phyloP scores from a whole-genome alignment of 306 rosid genomes.

The Dryas drummondii region DNA sequence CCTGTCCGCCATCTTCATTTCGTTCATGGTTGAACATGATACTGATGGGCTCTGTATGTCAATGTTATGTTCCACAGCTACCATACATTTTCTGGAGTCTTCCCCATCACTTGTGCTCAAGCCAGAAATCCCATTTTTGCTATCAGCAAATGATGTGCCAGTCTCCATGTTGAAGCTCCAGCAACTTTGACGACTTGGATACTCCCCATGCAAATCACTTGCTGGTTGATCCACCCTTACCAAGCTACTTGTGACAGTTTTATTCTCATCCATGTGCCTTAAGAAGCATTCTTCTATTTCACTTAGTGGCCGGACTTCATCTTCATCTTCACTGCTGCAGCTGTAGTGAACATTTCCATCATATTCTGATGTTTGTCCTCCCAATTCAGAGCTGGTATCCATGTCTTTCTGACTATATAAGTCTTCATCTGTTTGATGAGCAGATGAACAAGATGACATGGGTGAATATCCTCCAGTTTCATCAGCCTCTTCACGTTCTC shows the following conservation, averaged over 20 bases:
- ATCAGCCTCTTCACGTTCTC: slow-evolving; percentile 73
- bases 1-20: slow-evolving; percentile 47
- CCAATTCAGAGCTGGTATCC: slow-evolving; percentile 61
- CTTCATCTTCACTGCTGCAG: slow-evolving; percentile 52
- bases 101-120: slow-evolving; percentile 43
- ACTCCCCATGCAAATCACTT: slow-evolving; percentile 30
- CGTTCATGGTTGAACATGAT: slow-evolving; percentile 35
- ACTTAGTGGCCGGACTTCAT: slow-evolving; percentile 43
- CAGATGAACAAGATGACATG: slow-evolving; percentile 67
- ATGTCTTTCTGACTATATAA: slow-evolving; percentile 65
- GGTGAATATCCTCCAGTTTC: slow-evolving; percentile 66
- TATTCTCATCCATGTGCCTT: slow-evolving; percentile 50
- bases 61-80: slow-evolving; percentile 28
- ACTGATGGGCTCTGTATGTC: slow-evolving; percentile 38
- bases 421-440: slow-evolving; percentile 61
- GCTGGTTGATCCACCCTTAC: slow-evolving; percentile 29
- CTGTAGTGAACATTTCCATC: slow-evolving; percentile 43
- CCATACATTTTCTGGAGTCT: slow-evolving; percentile 35
- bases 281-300: slow-evolving; percentile 70
- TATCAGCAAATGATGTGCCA: slow-evolving; percentile 36
- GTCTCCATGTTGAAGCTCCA: slow-evolving; percentile 39
- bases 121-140: slow-evolving; percentile 41
- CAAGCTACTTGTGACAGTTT: slow-evolving; percentile 25
- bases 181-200: slow-evolving; percentile 45
- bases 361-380: slow-evolving; percentile 48